These are phyloP conservation scores for Zostera marina DNA, from an alignment of 116 monocot genomes.

Conservation along the genomic window DNA sequence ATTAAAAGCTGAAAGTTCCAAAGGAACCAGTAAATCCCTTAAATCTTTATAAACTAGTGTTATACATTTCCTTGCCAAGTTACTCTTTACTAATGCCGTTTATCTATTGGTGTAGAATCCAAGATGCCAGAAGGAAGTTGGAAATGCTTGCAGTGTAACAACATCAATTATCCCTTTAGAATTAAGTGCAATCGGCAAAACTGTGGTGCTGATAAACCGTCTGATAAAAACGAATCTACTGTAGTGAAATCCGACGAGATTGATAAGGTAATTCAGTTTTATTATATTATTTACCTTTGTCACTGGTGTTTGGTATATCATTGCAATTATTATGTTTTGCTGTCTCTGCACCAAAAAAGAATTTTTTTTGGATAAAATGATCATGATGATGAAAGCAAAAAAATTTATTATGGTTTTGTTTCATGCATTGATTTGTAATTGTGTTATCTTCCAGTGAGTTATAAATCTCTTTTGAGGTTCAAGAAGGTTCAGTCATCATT, in stretches of 20 bases:
- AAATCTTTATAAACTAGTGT: background rate
- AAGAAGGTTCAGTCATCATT: conserved; percentile 72
- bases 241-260: conserved; percentile 36
- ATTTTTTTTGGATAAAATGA: background rate
- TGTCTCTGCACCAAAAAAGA: background rate
- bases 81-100: background rate
- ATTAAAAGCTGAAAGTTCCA: conserved; percentile 36
- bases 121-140: conserved; percentile 92
- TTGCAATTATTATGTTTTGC: conserved; percentile 3
- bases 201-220: conserved; percentile 80
- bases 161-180: conserved; percentile 93
- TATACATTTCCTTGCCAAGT: background rate
- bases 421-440: conserved; percentile 39
- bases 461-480: conserved; percentile 50
- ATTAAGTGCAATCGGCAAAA: conserved; percentile 83
- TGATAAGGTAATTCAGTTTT: conserved; percentile 73
- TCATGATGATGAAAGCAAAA: background rate
- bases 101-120: conserved; percentile 25
- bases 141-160: conserved; percentile 85
- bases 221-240: conserved; percentile 26
- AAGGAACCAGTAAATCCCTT: conserved; percentile 52
- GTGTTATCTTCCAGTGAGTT: conserved; percentile 96
- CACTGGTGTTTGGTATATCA: conserved; percentile 1
- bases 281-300: conserved; percentile 6
- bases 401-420: conserved; percentile 2